Conservation (phyloP, 495 filamentous ascomycete species). For the Aspergillus bertholletiae region DNA sequence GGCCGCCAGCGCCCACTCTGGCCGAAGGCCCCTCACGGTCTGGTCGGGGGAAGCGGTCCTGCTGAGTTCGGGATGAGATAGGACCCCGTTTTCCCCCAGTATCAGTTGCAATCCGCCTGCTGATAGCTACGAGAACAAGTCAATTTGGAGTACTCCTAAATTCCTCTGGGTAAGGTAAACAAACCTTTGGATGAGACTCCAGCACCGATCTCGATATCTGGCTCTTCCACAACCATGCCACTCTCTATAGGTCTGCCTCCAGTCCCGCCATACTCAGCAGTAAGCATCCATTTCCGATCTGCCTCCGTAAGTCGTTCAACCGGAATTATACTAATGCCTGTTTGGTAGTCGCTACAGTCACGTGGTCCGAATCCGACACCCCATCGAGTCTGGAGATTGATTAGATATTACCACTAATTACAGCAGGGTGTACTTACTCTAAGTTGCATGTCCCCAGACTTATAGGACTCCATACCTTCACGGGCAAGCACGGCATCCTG, state of each 20-base stretch:
- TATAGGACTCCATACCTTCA: slow-evolving; percentile 83
- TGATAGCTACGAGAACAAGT: slow-evolving; percentile 56
- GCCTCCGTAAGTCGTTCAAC: slow-evolving; percentile 90
- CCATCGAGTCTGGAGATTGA: slow-evolving; percentile 74
- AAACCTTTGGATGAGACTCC: slow-evolving; percentile 89
- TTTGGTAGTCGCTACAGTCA: slow-evolving; percentile 94
- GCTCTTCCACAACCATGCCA: slow-evolving; percentile 91
- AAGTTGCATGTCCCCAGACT: slow-evolving; percentile 66
- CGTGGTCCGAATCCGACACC: slow-evolving; percentile 96
- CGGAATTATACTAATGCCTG: slow-evolving; percentile 89
- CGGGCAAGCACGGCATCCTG: slow-evolving; percentile 79
- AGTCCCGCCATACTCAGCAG: slow-evolving; percentile 87
- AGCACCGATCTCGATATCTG: slow-evolving; percentile 96
- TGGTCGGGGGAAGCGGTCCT: slow-evolving; percentile 39
- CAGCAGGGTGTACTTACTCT: slow-evolving; percentile 55
- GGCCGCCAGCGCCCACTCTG: slow-evolving; percentile 14
- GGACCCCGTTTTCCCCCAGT: slow-evolving; percentile 70
- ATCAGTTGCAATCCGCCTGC: slow-evolving; percentile 75
- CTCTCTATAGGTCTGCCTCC: slow-evolving; percentile 76
- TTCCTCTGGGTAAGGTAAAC: no score
- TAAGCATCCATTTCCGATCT: slow-evolving; percentile 96
- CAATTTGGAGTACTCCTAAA: neutral
- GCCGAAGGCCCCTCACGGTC: slow-evolving; percentile 29
- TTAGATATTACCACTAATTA: slow-evolving; percentile 15
- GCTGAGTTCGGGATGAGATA: slow-evolving; percentile 59